phyloP scores from a whole-genome alignment of 2,329 filamentous ascomycete species.

The Botrytis tulipae region DNA sequence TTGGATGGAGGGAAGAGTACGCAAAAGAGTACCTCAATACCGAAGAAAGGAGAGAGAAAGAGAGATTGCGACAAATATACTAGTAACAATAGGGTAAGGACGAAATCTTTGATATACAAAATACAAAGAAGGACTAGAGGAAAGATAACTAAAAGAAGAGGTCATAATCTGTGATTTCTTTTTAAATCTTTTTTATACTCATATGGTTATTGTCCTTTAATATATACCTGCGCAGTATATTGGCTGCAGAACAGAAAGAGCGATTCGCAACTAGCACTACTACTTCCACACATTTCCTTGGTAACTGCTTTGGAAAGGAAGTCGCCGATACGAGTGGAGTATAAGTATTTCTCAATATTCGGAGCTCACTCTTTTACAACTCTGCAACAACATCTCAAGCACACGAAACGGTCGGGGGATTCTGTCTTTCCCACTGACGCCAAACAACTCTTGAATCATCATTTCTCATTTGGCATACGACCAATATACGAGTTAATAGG shows the following conservation, averaged over 20 bases:
- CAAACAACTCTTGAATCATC: background rate
- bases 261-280: background rate
- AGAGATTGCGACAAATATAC: conserved; percentile 10
- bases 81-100: conserved; percentile 2
- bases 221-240: background rate
- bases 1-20: conserved; percentile 1
- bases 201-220: background rate
- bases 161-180: conserved; percentile 6
- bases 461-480: background rate
- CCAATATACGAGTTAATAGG: background rate
- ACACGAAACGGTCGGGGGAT: background rate
- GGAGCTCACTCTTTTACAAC: background rate
- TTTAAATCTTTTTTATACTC: background rate
- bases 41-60: conserved; percentile 7
- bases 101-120: background rate
- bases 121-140: conserved; percentile 1
- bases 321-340: background rate
- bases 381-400: background rate
- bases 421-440: background rate
- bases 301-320: background rate
- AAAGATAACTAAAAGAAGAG: background rate
- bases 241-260: background rate
- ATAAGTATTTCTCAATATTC: background rate
- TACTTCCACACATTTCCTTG: background rate
- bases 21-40: background rate